Evolutionary conservation across 148 eudicot genomes (phyloP), one percentile per base, ranked within the genome.

Genomic region (Pharnaceum exiguum): DNA sequence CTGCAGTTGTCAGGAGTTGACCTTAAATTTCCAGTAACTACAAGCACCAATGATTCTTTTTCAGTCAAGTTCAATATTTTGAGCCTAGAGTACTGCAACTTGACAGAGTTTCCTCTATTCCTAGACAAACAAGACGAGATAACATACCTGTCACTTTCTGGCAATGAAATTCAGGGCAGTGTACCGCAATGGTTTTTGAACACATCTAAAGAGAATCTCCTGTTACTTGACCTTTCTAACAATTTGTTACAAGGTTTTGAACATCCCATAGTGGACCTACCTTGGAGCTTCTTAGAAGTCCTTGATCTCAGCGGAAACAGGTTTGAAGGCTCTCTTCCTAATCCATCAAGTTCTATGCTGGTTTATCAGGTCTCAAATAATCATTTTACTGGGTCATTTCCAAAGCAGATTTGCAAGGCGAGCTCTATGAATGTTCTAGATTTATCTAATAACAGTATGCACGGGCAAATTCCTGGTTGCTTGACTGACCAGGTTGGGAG

Each of bases 121-220:
- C 24, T 65, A 13, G 45, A 35, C 3, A 3, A 15, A 31, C 52
- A 53, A 22, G 33, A 64, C 12, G 28, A 54, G 27, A 30, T 64
- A n/a, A 9, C 31, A 5, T 0, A 0, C 7, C 15, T 65, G 27
- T 3, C 10, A 16, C 60, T 53, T 8, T 18, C 8, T 7, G 9
- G 6, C 7, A 64, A 64, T 45, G 24, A 33, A 7, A 65, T 65
- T 16, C 1, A 4, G 12, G 58, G 50, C 15, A 18, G 0, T 8
- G 32, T 69, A 11, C 78, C 74, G 1, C 27, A 40, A 2, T 76
- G 76, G 73, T 26, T 76, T 29, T 59, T 54, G 54, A 71, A 68
- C 43, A 18, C 17, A 0, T 45, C 57, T 19, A 8, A 7, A 32
- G 23, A 39, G 0, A 15, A 3, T 13, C 51, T 21, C 10, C 12